Percentiles rank a stretch among this genome's conserved stretches.
These are phyloP conservation scores for Paradendryphiella salina DNA, from an alignment of 2,329 filamentous ascomycete genomes.

Conservation along the genomic window DNA sequence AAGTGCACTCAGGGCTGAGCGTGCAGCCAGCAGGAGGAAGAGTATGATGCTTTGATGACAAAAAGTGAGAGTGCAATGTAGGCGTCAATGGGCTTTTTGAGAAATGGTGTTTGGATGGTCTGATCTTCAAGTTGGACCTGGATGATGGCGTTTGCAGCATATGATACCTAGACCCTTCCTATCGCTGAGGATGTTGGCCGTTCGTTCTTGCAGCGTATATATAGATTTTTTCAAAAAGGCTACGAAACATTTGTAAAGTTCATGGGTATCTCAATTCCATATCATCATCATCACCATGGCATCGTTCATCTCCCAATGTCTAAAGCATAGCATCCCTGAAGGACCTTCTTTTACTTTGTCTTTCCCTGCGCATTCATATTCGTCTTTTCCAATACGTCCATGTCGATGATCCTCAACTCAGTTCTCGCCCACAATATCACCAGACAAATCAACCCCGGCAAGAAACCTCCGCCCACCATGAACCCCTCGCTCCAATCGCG, in stretches of 20 bases:
- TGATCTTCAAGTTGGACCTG: not conserved
- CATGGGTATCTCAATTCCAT: not conserved
- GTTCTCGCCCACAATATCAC: constrained; percentile 65
- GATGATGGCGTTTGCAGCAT: constrained; percentile 18
- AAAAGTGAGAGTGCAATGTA: constrained; percentile 2
- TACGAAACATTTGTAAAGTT: not conserved
- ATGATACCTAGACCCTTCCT: constrained; percentile 10
- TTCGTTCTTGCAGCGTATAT: constrained; percentile 2
- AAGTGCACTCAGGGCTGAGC: constrained; percentile 38
- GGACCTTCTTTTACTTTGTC: not conserved
- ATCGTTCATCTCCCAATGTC: not conserved
- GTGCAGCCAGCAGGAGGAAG: constrained; percentile 47
- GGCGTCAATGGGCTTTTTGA: constrained; percentile 1
- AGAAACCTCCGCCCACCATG: constrained; percentile 43
- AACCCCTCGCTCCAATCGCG: constrained; percentile 34
- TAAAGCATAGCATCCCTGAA: too few relatives aligned
- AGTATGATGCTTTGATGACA: constrained; percentile 49
- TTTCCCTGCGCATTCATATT: constrained; percentile 54
- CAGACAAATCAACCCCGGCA: constrained; percentile 59
- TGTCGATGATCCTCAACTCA: constrained; percentile 69
- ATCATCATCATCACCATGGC: not conserved
- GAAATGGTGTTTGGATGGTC: not conserved
- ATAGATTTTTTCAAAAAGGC: not conserved
- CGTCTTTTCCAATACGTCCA: constrained; percentile 65
- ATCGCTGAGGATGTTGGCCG: not conserved